Percentiles rank a stretch among this genome's conserved stretches.
phyloP scores from a whole-genome alignment of 1,284 basidiomycete genomes.

The Boletellus sp. region DNA sequence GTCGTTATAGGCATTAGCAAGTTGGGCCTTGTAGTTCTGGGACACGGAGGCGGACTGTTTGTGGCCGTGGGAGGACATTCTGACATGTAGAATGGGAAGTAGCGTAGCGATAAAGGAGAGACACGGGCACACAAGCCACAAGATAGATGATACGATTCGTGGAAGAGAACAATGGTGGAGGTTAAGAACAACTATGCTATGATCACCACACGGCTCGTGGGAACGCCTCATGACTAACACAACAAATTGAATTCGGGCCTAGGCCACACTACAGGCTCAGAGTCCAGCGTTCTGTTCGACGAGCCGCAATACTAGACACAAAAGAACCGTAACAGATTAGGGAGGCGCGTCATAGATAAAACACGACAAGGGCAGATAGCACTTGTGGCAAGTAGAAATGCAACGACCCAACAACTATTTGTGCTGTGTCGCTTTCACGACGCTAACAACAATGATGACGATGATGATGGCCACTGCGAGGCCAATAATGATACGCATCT shows the following conservation, averaged over 20 bases:
- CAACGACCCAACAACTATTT: constrained; percentile 31
- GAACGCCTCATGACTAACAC: constrained; percentile 24
- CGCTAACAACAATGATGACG: constrained; percentile 89
- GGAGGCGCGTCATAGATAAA: constrained; percentile 36
- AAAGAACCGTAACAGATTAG: constrained; percentile 23
- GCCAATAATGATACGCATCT: constrained; percentile 91
- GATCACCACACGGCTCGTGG: constrained; percentile 17
- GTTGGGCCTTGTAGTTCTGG: constrained; percentile 80
- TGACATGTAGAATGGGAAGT: constrained; percentile 37
- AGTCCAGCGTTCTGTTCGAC: constrained; percentile 14
- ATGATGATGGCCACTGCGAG: constrained; percentile 85
- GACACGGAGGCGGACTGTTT: constrained; percentile 63
- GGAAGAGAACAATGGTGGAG: constrained; percentile 4
- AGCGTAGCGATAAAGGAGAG: constrained; percentile 39
- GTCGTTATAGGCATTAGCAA: constrained; percentile 94
- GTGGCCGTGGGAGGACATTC: constrained; percentile 50
- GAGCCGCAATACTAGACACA: constrained; percentile 16
- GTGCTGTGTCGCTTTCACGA: constrained; percentile 73
- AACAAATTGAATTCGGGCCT: constrained; percentile 20
- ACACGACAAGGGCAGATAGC: constrained; percentile 24
- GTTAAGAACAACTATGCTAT: constrained; percentile 13
- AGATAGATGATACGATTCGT: constrained; percentile 18
- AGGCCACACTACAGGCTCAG: constrained; percentile 18
- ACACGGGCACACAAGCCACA: constrained; percentile 37
- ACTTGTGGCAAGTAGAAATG: constrained; percentile 3